A percentile compares a stretch with the other conserved stretches of the same genome.
Evolutionary conservation across 75 land plant genomes (phyloP).

Genomic region (Pinus albicaulis): DNA sequence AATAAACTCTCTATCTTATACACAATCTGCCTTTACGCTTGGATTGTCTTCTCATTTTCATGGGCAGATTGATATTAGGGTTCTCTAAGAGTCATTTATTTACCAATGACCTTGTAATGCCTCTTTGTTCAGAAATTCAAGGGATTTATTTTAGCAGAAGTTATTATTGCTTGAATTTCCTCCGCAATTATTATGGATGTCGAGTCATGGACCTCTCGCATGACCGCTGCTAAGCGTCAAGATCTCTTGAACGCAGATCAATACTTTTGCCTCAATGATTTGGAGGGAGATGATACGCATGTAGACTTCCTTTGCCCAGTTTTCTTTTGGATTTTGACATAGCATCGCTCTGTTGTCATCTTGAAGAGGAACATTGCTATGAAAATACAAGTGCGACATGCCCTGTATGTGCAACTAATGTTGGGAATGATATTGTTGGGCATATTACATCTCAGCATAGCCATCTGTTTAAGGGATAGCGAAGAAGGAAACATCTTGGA

Average conservation of each 20-base stretch:
- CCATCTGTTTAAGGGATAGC: conserved; percentile 25
- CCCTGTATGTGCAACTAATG: conserved; percentile 27
- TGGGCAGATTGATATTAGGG: no score
- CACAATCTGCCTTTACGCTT: no score
- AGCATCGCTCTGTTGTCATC: conserved; percentile 40
- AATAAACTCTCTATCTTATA: no score
- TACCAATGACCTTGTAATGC: no score
- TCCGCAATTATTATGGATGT: no score
- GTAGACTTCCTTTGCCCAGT: conserved; percentile 64
- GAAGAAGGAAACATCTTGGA: conserved; percentile 18
- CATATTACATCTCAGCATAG: conserved; percentile 29
- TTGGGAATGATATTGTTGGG: conserved; percentile 31
- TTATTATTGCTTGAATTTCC: no score
- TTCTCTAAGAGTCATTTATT: no score
- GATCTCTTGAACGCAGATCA: conserved; percentile 25
- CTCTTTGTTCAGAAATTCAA: no score
- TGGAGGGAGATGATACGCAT: conserved; percentile 32
- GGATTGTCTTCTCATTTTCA: no score
- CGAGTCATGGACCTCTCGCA: no score
- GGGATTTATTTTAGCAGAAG: no score
- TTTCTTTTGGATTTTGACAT: conserved; percentile 63
- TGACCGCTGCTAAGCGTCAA: no score
- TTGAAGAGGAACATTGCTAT: conserved; percentile 65
- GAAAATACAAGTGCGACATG: conserved; percentile 50
- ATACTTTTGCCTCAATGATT: conserved; percentile 32